Base-by-base conservation (phyloP, 176 grass and related monocot species). In the Oryza rufipogon region DNA sequence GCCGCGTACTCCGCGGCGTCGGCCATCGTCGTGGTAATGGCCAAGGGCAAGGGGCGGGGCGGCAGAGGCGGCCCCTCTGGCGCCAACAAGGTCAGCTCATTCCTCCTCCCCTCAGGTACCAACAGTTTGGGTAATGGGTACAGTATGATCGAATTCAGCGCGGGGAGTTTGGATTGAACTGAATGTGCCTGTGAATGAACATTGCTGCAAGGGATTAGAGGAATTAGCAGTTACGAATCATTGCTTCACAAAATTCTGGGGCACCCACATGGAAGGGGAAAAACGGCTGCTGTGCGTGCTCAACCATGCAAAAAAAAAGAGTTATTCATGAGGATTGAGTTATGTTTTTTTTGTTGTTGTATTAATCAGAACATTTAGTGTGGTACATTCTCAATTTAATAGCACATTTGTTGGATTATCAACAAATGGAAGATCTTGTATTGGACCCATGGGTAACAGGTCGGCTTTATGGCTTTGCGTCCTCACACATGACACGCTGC, bases 21-120 rank as follows among this genome's bases (percentile, higher is more conserved):
- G 30, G 45, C 84, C 70, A 69, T 82, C 8, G 89, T 87, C 84
- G 89, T 90, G 69, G 84, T 64, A 64, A 90, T 87, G 84, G 80
- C 84, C 16, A 87, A 84, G 64, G 69, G 64, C 39, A 90, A n/a
- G 9, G 41, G 80, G 1, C 86, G 69, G 74, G 58, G 80, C 75
- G 15, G 39, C 44, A 71, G 38, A 9, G 51, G 42, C 78, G 79
- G 74, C 80, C 87, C 80, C 48, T 72, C 81, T 1, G 69, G 47
- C 60, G 10, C 63, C 70, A 80, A 80, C 81, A 84, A 78, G 89
- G 89, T 54, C 84, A 70, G 84, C n/a, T 13, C 15, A 20, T 3
- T 19, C 88, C 25, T 36, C 20, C 72, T 25, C 25, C 17, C 23
- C 66, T 12, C 38, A 47, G 17, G 7, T 19, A 2, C 56, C 56